Base-by-base conservation (phyloP, 768 basidiomycete species). In the Psilocybe cyanescens region DNA sequence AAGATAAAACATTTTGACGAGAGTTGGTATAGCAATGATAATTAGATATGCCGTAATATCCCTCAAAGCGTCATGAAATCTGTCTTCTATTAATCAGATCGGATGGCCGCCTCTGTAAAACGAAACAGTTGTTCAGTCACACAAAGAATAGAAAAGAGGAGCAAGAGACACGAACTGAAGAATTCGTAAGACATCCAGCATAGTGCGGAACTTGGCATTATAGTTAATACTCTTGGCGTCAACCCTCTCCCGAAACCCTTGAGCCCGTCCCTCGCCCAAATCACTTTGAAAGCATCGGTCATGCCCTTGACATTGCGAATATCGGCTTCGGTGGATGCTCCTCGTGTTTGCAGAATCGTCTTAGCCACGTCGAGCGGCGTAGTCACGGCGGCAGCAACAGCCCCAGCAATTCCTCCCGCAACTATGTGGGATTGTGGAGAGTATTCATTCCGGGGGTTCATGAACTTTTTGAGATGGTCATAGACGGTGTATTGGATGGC, bases 121-220 rank as follows among this genome's bases (percentile, higher is more conserved):
- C 19, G 41, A 46, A 46, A 69, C 30, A 56, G 56, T 33, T 30
- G 30, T 14, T 48, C 29, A 58, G 55, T 52, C 8, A 57, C 30
- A 59, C 49, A 50, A 35, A 60, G 69, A 62, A 8, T 30, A 52
- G 47, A 35, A 12, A 17, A 51, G 11, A 46, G 55, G 37, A 56
- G 63, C 29, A 59, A 41, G 19, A 57, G 35, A 51, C 55, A 54
- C 95, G 79, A 73, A 97, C 95, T 97, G 85, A 97, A 97, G 79
- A 97, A 97, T 76, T 98, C 96, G 71, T 98, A 96, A 56, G 95
- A 96, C 73, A 96, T 79, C 97, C 97, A 99, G 76, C 93, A 97
- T 52, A 99, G 81, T 8, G 97, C 97, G 56, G 97, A 97, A 72
- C 93, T 95, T 5, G 97, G 97, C 88, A 98, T 93, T 69, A 92